Percentiles rank a stretch among this genome's conserved stretches.
Conservation (phyloP, 2,329 filamentous ascomycete species). For the Colletotrichum sp. region DNA sequence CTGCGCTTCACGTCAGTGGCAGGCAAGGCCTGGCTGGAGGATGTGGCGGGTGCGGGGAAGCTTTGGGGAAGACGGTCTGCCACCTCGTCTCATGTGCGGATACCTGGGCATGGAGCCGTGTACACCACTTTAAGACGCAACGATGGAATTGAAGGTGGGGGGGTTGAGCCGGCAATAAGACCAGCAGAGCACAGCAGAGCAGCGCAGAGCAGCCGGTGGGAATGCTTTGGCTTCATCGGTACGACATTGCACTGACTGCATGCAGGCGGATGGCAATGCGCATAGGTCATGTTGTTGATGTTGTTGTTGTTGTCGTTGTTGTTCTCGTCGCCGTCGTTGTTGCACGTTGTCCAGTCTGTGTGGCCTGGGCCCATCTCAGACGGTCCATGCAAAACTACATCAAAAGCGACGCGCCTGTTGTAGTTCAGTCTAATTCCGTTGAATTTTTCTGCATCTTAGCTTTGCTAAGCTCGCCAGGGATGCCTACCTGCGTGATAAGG, state of each 20-base stretch:
- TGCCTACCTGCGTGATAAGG: background rate
- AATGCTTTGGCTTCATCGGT: background rate
- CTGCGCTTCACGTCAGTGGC: background rate
- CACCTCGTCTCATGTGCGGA: background rate
- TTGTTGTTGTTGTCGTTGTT: background rate
- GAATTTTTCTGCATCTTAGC: background rate
- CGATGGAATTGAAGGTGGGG: background rate
- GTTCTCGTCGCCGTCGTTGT: too few species aligned
- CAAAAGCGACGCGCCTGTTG: background rate
- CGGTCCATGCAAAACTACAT: background rate
- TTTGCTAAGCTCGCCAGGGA: background rate
- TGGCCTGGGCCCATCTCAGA: background rate
- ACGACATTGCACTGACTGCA: background rate
- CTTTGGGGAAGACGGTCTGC: background rate
- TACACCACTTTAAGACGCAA: background rate
- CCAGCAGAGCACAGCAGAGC: background rate
- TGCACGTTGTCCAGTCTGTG: background rate
- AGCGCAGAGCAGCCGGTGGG: background rate
- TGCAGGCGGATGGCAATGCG: background rate
- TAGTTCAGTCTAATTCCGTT: background rate
- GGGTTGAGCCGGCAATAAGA: background rate
- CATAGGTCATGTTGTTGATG: background rate
- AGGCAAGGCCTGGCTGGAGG: background rate
- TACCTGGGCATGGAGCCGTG: background rate
- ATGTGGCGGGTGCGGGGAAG: conserved; percentile 8